These are phyloP conservation scores for Vitis labrusca DNA, from an alignment of 164 flowering plant genomes.

Conservation along the genomic window DNA sequence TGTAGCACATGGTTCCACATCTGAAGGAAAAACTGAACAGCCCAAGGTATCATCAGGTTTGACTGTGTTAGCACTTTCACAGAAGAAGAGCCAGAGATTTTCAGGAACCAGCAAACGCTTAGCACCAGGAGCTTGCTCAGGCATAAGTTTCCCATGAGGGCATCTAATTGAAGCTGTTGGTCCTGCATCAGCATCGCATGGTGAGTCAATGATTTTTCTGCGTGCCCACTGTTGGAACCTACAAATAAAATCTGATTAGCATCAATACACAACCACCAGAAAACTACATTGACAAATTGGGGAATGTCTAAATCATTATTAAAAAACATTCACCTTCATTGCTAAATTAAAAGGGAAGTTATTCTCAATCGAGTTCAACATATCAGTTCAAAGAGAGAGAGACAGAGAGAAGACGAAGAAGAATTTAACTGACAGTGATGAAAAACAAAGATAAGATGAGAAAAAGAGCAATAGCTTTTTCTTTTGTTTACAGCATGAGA, in stretches of 20 bases:
- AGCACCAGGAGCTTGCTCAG: constrained; percentile 86
- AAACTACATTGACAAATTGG: background rate
- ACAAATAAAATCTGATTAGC: constrained; percentile 3
- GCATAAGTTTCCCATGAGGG: constrained; percentile 79
- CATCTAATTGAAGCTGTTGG: constrained; percentile 87
- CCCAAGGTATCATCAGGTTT: constrained; percentile 67
- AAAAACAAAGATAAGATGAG: background rate
- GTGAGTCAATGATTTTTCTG: constrained; percentile 70
- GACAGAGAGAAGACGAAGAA: background rate
- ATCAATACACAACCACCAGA: background rate
- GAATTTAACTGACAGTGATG: background rate
- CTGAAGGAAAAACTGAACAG: constrained; percentile 63
- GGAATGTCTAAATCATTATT: too few species aligned
- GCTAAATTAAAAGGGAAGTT: background rate
- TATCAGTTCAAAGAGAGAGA: background rate
- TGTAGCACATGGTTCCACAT: constrained; percentile 54
- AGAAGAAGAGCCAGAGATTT: constrained; percentile 74
- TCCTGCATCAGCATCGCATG: constrained; percentile 87
- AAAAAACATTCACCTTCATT: background rate
- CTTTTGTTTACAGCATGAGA: background rate
- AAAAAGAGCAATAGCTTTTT: background rate
- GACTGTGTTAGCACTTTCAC: constrained; percentile 57
- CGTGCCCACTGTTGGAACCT: constrained; percentile 97
- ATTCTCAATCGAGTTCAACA: background rate
- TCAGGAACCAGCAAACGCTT: constrained; percentile 86